Evolutionary conservation across 768 basidiomycete species (phyloP).

Genomic region (Guyanaporus albipodus): DNA sequence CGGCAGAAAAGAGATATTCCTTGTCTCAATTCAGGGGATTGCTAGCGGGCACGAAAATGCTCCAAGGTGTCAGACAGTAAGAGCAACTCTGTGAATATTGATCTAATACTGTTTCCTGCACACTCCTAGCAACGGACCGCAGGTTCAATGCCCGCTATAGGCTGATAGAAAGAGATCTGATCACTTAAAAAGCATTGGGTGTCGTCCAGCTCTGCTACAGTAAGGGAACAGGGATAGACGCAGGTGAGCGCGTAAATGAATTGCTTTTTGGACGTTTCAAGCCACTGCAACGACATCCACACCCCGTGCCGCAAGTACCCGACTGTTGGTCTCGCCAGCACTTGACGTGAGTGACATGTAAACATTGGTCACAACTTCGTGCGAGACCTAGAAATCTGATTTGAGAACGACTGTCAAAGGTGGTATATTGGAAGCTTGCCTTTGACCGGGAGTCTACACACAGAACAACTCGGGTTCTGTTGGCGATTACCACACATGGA

Average conservation of each 20-base stretch:
- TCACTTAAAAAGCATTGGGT: no score
- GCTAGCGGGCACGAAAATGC: no score
- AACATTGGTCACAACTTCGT: constrained; percentile 55
- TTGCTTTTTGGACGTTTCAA: neutral
- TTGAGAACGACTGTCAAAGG: no score
- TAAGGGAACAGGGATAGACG: neutral
- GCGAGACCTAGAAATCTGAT: constrained; percentile 47
- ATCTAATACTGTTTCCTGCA: no score
- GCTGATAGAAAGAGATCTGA: no score
- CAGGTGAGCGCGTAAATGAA: constrained; percentile 14
- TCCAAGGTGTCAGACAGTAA: no score
- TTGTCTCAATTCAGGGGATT: no score
- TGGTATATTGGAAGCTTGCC: constrained; percentile 51
- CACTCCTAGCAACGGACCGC: no score
- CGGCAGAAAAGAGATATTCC: no score
- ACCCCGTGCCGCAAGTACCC: constrained; percentile 61
- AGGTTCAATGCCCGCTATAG: no score
- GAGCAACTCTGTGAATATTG: no score
- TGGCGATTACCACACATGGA: constrained; percentile 40
- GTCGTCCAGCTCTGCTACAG: neutral
- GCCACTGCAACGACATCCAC: constrained; percentile 56
- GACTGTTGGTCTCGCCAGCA: constrained; percentile 50
- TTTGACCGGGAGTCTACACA: constrained; percentile 75
- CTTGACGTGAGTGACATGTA: constrained; percentile 61
- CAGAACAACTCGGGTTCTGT: constrained; percentile 53